Evolutionary conservation across 345 rosid genomes (phyloP), one percentile per base, ranked within the genome.

Genomic region (Carallia pectinifolia): DNA sequence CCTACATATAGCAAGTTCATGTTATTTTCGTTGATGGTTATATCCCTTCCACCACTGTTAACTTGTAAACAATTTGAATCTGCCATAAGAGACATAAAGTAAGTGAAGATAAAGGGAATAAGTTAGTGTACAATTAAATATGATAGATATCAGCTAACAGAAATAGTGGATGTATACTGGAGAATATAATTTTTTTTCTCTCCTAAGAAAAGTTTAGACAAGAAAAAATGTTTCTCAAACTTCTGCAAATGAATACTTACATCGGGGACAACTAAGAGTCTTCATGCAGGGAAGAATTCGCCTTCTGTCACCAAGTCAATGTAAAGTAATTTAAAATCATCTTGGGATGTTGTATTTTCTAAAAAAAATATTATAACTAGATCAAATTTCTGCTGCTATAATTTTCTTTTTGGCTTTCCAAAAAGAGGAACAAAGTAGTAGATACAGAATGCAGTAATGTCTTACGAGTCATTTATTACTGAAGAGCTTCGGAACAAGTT

Each of bases 11-110:
- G 53, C 8, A 74, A 62, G 60, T 79, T 76, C 31, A 52, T 58
- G 58, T 65, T 63, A 27, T 77, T 76, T 76, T 78, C 91, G 31
- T 67, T 66, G 56, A 85, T 19, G 6, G 39, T 73, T 54, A 68
- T 16, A 30, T 81, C 79, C 31, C 73, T 70, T 80, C 96, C 96
- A 67, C 96, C 96, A 33, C 91, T 79, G 71, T 88, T 88, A 65
- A 90, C 80, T 66, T 82, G 79, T 17, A 85, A 77, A 58, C 86
- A 87, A 69, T 79, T 79, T 63, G 71, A 71, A 78, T 83, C 92
- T 88, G 81, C 59, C 61, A 65, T 48, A 23, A 65, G 53, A 68
- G 44, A 58, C 56, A 47, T 31, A 56, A 44, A 56, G 15, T 18
- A 2, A 71, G 52, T 30, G 40, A 31, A 40, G 63, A 36, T 33